phyloP scores from a whole-genome alignment of 2,329 filamentous ascomycete species.

The Trichoderma harzianum region DNA sequence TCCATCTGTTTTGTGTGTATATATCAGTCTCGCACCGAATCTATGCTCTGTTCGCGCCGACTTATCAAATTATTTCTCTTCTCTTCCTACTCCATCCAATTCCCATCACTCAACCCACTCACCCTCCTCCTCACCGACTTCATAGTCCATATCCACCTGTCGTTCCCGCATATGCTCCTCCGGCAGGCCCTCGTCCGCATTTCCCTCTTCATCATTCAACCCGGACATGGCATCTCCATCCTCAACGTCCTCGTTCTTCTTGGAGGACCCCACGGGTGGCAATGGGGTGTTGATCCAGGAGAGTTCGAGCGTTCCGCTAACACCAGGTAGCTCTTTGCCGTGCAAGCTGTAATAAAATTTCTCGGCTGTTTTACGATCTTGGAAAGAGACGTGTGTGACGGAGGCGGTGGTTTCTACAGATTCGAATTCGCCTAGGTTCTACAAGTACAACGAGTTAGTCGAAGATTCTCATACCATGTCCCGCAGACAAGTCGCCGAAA shows the following conservation, averaged over 20 bases:
- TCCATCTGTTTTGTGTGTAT: background rate
- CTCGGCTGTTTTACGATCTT: constrained; percentile 68
- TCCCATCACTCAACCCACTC: constrained; percentile 33
- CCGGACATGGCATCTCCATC: constrained; percentile 28
- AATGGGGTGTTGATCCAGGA: constrained; percentile 52
- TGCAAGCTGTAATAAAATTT: constrained; percentile 60
- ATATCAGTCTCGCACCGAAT: background rate
- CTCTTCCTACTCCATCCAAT: background rate
- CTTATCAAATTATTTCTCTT: background rate
- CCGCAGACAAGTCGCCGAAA: background rate
- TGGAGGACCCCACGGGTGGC: constrained; percentile 23
- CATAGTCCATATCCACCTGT: constrained; percentile 50
- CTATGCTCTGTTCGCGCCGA: background rate
- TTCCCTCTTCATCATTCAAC: constrained; percentile 22
- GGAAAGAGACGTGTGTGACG: constrained; percentile 58
- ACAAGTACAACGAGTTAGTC: background rate
- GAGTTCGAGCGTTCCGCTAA: constrained; percentile 61
- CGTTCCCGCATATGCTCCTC: constrained; percentile 28
- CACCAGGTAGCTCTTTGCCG: constrained; percentile 56
- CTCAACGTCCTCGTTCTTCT: constrained; percentile 7
- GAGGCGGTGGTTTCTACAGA: constrained; percentile 49
- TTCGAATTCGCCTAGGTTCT: constrained; percentile 62
- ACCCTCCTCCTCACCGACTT: constrained; percentile 49
- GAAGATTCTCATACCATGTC: background rate
- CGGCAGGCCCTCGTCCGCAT: constrained; percentile 17